Base-by-base conservation (phyloP, 495 filamentous ascomycete species). In the Penicillium cosmopolitanum region DNA sequence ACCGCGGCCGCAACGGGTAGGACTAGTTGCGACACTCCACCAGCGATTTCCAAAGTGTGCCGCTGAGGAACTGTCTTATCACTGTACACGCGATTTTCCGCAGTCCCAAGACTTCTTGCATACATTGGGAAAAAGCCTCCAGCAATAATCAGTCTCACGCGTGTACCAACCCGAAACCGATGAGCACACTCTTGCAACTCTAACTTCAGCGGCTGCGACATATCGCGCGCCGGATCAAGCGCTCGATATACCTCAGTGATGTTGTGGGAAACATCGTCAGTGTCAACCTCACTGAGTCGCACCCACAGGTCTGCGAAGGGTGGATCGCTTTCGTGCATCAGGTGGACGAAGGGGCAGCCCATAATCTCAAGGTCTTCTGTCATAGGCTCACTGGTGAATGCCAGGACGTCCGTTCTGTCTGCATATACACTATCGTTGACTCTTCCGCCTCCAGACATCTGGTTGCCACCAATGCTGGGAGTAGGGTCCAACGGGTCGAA, bases 221-320 rank as follows among this genome's bases (percentile, higher is more conserved):
- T 55, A 18, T 64, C 64, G 7, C 64, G 64, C 19, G 19, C 43
- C 2, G 64, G 57, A 18, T 64, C 61, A 35, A 66, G 62, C 3
- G 57, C 61, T 21, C 35, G 44, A 21, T 66, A 66, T 13, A 61
- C 3, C 51, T 74, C 63, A 21, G 61, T 66, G 42, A 74, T 55
- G 34, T 60, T 70, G 28, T 62, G 62, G 43, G 71, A 74, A 7
- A 65, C 55, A 13, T 70, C 69, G 6, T 57, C 36, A 10, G 42
- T 10, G 34, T 72, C 64, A 9, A 74, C 67, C 51, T 74, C 71
- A 50, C 69, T 71, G 3, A 74, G 62, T 15, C 62, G 60, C 31
- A 73, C 10, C 36, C 68, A 63, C n/a, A 74, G 34, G 53, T 74
- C 71, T 53, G 62, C 69, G 51, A 69, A 62, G 12, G 71, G 67